Evolutionary conservation across 306 rosid genomes (phyloP).

Genomic region (Biancaea sappan): DNA sequence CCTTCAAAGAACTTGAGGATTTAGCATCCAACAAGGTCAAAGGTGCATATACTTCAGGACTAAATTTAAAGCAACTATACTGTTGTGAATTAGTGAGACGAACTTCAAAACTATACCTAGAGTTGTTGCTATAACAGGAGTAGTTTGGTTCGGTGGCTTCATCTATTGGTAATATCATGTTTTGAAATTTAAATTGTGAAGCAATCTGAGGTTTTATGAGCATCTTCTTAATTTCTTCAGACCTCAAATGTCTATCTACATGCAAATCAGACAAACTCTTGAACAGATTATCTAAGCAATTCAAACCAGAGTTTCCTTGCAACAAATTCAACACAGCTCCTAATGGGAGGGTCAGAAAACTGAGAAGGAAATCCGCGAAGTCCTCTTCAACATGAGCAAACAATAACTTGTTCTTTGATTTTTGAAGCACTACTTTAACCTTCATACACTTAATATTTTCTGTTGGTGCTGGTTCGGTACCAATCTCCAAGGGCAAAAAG

Average conservation of each 20-base stretch:
- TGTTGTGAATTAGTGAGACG: not conserved
- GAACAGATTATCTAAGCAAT: too few species aligned
- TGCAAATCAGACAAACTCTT: too few species aligned
- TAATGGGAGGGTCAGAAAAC: too few species aligned
- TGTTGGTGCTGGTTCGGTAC: not conserved
- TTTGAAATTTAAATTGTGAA: not conserved
- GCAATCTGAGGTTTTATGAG: not conserved
- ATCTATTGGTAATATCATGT: not conserved
- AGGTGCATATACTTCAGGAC: too few species aligned
- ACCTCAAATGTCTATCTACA: too few species aligned
- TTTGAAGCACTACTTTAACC: not conserved
- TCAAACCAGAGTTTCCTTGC: too few species aligned
- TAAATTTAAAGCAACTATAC: too few species aligned
- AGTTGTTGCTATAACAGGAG: not conserved
- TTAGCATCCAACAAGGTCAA: too few species aligned
- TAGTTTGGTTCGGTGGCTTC: not conserved
- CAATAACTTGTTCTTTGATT: not conserved
- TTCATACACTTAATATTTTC: not conserved
- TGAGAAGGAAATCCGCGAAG: not conserved
- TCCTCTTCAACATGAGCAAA: not conserved
- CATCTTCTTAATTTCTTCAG: not conserved
- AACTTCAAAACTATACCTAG: too few species aligned
- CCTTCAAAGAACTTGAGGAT: too few species aligned
- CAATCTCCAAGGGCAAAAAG: not conserved
- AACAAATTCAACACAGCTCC: not conserved